Conservation (phyloP, 2,329 filamentous ascomycete genomes). For the Ascocoryne sarcoides region DNA sequence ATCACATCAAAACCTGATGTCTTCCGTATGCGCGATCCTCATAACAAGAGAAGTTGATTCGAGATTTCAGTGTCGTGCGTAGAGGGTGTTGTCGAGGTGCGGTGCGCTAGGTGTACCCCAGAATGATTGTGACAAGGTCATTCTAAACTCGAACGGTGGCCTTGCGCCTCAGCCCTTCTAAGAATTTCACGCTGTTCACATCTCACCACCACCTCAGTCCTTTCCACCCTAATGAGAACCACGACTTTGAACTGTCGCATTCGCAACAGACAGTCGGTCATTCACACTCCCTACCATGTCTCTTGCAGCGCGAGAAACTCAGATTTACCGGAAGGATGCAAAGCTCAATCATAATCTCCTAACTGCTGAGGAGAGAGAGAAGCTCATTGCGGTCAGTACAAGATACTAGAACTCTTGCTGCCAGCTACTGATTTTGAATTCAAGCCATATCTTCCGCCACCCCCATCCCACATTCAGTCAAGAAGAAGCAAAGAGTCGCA, state of each 20-base stretch:
- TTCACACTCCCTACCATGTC: conserved; percentile 15
- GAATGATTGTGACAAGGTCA: neutral
- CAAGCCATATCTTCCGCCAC: conserved; percentile 28
- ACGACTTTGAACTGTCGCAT: neutral
- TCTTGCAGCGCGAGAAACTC: conserved; percentile 28
- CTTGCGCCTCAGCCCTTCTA: conserved; percentile 13
- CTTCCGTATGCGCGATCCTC: neutral
- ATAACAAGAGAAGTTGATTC: neutral
- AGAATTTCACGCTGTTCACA: conserved; percentile 1
- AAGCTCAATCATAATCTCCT: conserved; percentile 34
- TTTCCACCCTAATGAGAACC: neutral
- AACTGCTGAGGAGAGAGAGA: conserved; percentile 36
- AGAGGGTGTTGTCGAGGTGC: neutral
- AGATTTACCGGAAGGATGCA: conserved; percentile 38
- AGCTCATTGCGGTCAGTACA: conserved; percentile 35
- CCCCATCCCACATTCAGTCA: conserved; percentile 16
- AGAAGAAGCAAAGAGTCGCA: conserved; percentile 20
- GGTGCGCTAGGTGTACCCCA: conserved; percentile 5
- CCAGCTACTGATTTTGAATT: conserved; percentile 11
- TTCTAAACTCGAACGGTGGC: conserved; percentile 9
- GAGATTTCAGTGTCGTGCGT: conserved; percentile 1
- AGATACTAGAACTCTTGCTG: neutral
- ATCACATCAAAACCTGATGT: conserved; percentile 18
- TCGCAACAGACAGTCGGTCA: neutral
- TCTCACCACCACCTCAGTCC: conserved; percentile 3